These are phyloP conservation scores for Petasospora rhodanensis DNA, from an alignment of 1,139 yeast genomes.

Conservation along the genomic window DNA sequence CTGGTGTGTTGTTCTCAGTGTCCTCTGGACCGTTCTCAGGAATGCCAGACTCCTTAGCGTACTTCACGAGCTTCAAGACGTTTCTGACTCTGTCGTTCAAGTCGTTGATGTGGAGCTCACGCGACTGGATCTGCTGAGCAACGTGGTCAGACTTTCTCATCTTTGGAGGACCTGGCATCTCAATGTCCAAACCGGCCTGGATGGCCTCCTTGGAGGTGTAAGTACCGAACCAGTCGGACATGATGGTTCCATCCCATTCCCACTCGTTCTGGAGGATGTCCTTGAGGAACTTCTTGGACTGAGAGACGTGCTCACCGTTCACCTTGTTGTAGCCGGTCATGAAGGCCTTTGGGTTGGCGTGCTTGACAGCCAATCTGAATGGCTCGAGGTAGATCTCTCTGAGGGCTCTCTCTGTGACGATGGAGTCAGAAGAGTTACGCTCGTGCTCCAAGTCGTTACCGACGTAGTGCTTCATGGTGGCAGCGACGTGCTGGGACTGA, in stretches of 20 bases:
- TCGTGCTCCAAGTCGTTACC: constrained; percentile 60
- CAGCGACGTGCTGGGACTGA: constrained; percentile 47
- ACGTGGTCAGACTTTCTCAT: constrained; percentile 40
- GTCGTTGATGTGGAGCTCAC: constrained; percentile 26
- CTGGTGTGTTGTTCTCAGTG: constrained; percentile 37
- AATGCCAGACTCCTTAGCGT: constrained; percentile 39
- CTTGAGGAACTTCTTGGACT: constrained; percentile 37
- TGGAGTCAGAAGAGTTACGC: constrained; percentile 43
- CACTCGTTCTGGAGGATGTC: constrained; percentile 50
- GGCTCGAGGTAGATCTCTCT: constrained; percentile 60
- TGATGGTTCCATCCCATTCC: constrained; percentile 49
- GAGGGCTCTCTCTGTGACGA: constrained; percentile 52
- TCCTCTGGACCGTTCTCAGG: constrained; percentile 32
- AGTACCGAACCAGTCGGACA: constrained; percentile 64
- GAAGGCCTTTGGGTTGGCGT: constrained; percentile 44
- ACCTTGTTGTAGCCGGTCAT: constrained; percentile 62
- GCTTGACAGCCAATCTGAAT: constrained; percentile 51
- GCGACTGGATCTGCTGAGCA: constrained; percentile 35
- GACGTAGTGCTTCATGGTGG: constrained; percentile 56
- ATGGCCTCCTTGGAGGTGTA: constrained; percentile 44
- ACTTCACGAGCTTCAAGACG: constrained; percentile 44
- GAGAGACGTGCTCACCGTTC: constrained; percentile 53
- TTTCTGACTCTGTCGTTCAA: constrained; percentile 40
- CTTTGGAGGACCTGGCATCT: constrained; percentile 59
- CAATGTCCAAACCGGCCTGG: constrained; percentile 56